Evolutionary conservation across 345 rosid genomes (phyloP).

Genomic region (Syzygium aromaticum): DNA sequence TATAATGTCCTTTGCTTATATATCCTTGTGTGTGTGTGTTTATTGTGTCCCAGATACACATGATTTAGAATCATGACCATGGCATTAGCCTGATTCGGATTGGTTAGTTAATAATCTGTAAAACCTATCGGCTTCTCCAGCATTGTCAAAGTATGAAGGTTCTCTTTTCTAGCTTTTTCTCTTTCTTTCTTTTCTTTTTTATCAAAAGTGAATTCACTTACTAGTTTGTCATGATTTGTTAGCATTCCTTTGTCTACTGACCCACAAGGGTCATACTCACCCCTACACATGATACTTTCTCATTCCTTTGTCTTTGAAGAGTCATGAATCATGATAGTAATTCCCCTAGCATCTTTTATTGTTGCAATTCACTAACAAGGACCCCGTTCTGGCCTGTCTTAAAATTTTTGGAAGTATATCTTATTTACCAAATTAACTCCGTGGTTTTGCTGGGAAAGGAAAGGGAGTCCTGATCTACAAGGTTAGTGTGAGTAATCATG

Average conservation of each 20-base stretch:
- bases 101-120: not conserved
- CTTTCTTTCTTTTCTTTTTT: not conserved
- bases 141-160: not conserved
- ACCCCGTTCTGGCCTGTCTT: not conserved
- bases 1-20: not conserved
- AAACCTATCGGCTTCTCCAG: not conserved
- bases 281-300: not conserved
- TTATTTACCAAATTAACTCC: not conserved
- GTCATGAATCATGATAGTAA: not conserved
- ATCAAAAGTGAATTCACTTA: not conserved
- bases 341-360: not conserved
- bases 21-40: not conserved
- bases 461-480: not conserved
- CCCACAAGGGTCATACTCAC: not conserved
- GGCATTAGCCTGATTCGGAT: not conserved
- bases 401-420: not conserved
- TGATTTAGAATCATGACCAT: not conserved
- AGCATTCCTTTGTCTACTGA: not conserved
- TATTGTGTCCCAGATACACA: not conserved
- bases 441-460: not conserved
- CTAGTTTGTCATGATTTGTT: not conserved
- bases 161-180: not conserved
- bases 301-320: not conserved
- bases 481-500: not conserved
- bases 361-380: not conserved